phyloP scores from a whole-genome alignment of 2,329 filamentous ascomycete species.

The Acrodontium crateriforme region DNA sequence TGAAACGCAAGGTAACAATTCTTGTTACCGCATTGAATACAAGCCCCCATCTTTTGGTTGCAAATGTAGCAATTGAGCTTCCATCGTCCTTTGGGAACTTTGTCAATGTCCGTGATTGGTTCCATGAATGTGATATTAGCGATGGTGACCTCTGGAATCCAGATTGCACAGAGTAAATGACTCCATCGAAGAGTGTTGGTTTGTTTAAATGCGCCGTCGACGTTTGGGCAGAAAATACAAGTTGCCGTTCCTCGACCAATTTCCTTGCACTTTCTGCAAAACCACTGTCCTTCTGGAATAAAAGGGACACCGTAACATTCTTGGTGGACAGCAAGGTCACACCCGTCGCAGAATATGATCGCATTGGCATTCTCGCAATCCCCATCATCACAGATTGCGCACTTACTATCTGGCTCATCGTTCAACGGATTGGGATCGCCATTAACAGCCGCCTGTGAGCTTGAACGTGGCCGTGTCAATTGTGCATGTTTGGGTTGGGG shows the following conservation, averaged over 20 bases:
- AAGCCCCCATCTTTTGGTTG: slow-evolving; percentile 93
- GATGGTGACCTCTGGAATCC: slow-evolving; percentile 93
- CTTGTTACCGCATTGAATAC: slow-evolving; percentile 96
- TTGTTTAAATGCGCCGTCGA: slow-evolving; percentile 95
- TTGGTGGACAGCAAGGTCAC: slow-evolving; percentile 92
- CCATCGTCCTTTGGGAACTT: slow-evolving; percentile 90
- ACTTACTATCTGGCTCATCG: slow-evolving; percentile 94
- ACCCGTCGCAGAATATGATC: slow-evolving; percentile 97
- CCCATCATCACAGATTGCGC: slow-evolving; percentile 95
- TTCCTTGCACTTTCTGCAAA: slow-evolving; percentile 91
- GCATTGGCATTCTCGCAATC: slow-evolving; percentile 99
- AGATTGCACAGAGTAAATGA: slow-evolving; percentile 90
- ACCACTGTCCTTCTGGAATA: slow-evolving; percentile 96
- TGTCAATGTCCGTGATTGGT: slow-evolving; percentile 93
- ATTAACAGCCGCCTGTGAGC: slow-evolving; percentile 88
- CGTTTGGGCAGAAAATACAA: slow-evolving; percentile 97
- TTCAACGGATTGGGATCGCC: slow-evolving; percentile 68
- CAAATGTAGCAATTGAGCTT: slow-evolving; percentile 82
- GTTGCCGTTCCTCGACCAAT: slow-evolving; percentile 86
- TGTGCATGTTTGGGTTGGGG: slow-evolving; percentile 92
- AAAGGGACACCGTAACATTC: slow-evolving; percentile 98
- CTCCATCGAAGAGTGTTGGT: slow-evolving; percentile 95
- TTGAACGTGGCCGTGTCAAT: slow-evolving; percentile 82
- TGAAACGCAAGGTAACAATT: slow-evolving; percentile 95
- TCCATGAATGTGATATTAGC: slow-evolving; percentile 98